phyloP scores from a whole-genome alignment of 495 filamentous ascomycete species.

The Articulospora tetracladia region DNA sequence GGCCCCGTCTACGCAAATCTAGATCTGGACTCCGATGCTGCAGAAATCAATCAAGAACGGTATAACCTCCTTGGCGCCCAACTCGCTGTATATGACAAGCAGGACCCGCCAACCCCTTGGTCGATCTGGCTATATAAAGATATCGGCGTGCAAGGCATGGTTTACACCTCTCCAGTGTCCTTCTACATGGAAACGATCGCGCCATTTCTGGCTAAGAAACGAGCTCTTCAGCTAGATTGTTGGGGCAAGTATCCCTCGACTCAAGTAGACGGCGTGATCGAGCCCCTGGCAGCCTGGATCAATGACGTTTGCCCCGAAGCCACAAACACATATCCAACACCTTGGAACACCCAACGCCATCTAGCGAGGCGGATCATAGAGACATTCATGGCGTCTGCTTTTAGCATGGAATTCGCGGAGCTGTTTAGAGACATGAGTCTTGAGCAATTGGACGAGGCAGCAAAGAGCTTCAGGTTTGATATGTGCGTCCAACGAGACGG shows the following conservation, averaged over 20 bases:
- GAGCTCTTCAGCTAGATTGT: constrained; percentile 49
- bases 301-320: constrained; percentile 47
- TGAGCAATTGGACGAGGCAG: constrained; percentile 53
- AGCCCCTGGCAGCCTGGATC: constrained; percentile 40
- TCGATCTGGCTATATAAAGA: constrained; percentile 67
- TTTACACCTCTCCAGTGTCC: constrained; percentile 44
- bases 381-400: constrained; percentile 45
- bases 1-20: constrained; percentile 56
- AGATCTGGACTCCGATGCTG: constrained; percentile 30
- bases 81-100: constrained; percentile 52
- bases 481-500: constrained; percentile 51
- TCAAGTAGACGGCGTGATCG: constrained; percentile 36
- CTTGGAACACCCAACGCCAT: constrained; percentile 54
- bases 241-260: constrained; percentile 61
- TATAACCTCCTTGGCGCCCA: constrained; percentile 56
- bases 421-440: constrained; percentile 49
- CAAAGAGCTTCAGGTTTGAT: constrained; percentile 53
- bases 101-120: constrained; percentile 50
- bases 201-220: constrained; percentile 55
- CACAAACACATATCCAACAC: constrained; percentile 44
- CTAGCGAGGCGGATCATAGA: constrained; percentile 48
- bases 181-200: constrained; percentile 47
- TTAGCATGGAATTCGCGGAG: constrained; percentile 55
- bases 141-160: constrained; percentile 62
- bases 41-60: constrained; percentile 46